These are phyloP conservation scores for Saussurea involucrata DNA, from an alignment of 129 eudicot genomes.

Conservation along the genomic window DNA sequence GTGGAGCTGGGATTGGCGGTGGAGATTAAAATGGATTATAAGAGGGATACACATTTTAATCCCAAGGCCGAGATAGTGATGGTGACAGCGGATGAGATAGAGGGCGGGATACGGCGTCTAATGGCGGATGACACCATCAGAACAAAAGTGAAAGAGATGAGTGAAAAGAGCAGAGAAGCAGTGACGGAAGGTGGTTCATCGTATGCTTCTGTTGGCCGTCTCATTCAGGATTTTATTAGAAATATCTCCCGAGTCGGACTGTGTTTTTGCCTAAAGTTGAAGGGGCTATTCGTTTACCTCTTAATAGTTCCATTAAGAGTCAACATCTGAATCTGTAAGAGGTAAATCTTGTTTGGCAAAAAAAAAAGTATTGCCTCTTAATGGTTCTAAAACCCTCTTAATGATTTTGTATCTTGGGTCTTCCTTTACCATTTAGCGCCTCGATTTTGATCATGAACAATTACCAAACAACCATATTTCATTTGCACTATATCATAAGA, in stretches of 20 bases:
- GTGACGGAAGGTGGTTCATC: constrained; percentile 55
- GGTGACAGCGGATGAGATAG: constrained; percentile 26
- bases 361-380: too few species aligned
- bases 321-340: too few species aligned
- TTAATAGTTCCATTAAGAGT: too few species aligned
- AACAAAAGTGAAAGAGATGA: constrained; percentile 30
- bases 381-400: too few species aligned
- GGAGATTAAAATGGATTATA: constrained; percentile 39
- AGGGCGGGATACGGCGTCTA: constrained; percentile 29
- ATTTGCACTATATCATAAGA: too few species aligned
- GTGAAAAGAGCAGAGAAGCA: constrained; percentile 31
- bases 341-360: too few species aligned
- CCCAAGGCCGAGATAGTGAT: background rate
- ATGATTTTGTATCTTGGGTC: too few species aligned
- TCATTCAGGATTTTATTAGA: constrained; percentile 16
- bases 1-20: constrained; percentile 49
- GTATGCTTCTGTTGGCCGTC: constrained; percentile 6
- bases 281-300: too few species aligned
- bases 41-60: background rate
- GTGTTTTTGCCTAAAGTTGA: background rate
- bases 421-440: too few species aligned
- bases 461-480: too few species aligned
- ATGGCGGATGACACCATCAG: constrained; percentile 25
- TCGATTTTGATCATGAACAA: too few species aligned
- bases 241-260: background rate